These are phyloP conservation scores for Saturnispora gosingensis DNA, from an alignment of 805 yeast genomes.

Conservation along the genomic window DNA sequence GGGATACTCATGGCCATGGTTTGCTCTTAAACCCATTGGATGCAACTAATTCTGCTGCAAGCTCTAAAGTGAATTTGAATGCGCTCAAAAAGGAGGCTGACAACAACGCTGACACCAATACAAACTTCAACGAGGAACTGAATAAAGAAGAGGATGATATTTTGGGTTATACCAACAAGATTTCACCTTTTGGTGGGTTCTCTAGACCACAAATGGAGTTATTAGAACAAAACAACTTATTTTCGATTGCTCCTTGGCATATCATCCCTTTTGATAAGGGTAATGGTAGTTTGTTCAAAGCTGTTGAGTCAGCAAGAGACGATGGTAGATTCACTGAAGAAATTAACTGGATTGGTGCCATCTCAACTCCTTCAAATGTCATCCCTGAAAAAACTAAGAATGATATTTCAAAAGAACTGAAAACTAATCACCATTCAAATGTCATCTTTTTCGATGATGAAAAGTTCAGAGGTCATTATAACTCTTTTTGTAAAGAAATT, in stretches of 20 bases:
- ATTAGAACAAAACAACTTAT: slow-evolving; percentile 36
- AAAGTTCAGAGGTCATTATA: slow-evolving; percentile 84
- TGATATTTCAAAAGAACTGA: slow-evolving; percentile 42
- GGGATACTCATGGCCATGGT: slow-evolving; percentile 7
- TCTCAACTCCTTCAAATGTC: slow-evolving; percentile 84
- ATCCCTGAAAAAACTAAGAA: slow-evolving; percentile 48
- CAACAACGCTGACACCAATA: not conserved
- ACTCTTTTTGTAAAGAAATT: slow-evolving; percentile 85
- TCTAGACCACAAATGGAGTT: slow-evolving; percentile 44
- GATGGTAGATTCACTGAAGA: slow-evolving; percentile 22
- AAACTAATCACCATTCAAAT: slow-evolving; percentile 42
- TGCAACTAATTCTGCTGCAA: not conserved
- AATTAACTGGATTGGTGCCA: slow-evolving; percentile 77
- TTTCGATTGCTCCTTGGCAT: slow-evolving; percentile 61
- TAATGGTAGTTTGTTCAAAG: slow-evolving; percentile 83
- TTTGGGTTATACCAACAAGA: slow-evolving; percentile 19
- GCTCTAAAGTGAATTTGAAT: not conserved
- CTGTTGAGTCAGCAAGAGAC: slow-evolving; percentile 53
- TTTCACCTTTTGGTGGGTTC: slow-evolving; percentile 67
- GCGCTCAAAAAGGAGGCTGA: not conserved
- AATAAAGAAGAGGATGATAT: slow-evolving; percentile 11
- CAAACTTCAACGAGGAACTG: not conserved
- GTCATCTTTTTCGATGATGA: slow-evolving; percentile 70
- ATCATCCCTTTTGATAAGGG: slow-evolving; percentile 65
- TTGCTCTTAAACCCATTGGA: not conserved